Evolutionary conservation across 2,329 filamentous ascomycete species (phyloP), one percentile per base, ranked within the genome.

Genomic region (Huntiella decipiens): DNA sequence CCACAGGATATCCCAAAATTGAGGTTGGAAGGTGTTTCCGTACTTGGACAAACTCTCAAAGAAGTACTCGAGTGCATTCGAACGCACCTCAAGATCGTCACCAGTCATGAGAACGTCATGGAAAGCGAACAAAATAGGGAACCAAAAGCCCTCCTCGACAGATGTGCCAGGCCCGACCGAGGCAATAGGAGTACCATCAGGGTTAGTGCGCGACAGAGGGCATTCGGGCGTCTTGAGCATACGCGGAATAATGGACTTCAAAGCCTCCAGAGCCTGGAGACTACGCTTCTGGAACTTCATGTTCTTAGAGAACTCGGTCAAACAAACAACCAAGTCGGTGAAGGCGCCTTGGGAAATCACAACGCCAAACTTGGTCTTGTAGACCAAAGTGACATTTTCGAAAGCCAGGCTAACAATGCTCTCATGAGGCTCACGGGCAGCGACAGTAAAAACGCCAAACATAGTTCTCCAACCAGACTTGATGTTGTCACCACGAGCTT

Each of bases 1-100:
- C 87, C 91, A 98, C 0, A 99, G 71, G 13, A 91, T 94, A 60
- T 99, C 91, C 91, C 91, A 99, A 59, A 99, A 99, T 45, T 94
- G 85, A 1, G 79, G 68, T 3, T 88, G 86, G 56, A 95, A 99
- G 53, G 85, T 82, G 13, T 84, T 82, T 33, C 92, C 91, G 54
- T 96, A 91, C 51, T 76, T 77, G 49, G 94, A 79, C 5, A 99
- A 69, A 0, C 86, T 86, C 49, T 96, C 88, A 55, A 99, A 99
- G 51, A 98, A 85, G 61, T 96, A 98, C 54, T 87, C 93, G 36
- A 98, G 69, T 2, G 92, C 91, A 62, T 75, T 78, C 1, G 75
- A 95, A 49, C 91, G 80, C 36, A 96, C 91, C 62, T 99, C 91
- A 13, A 99, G 71, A 58, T 99, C 91, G 61, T 98, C 92, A 2